Evolutionary conservation across 257 asterid genomes (phyloP).

Genomic region (Nicotiana obtusifolia): DNA sequence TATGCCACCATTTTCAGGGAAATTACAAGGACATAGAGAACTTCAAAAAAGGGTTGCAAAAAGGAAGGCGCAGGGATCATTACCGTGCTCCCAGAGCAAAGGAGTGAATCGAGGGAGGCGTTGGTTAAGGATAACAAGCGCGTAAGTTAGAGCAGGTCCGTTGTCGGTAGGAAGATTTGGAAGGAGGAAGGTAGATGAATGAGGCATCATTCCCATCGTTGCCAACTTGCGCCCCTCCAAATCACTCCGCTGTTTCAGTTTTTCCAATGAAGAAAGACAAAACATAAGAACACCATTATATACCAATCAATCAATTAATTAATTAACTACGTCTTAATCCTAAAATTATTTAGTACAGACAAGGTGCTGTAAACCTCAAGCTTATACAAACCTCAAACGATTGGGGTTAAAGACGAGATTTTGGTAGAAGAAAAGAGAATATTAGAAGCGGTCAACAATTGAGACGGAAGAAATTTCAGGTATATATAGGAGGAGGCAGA

Average conservation of each 20-base stretch:
- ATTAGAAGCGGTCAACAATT: too few species aligned
- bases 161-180: conserved; percentile 33
- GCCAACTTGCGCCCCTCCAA: not conserved
- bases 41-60: not conserved
- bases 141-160: conserved; percentile 42
- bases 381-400: too few species aligned
- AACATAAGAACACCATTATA: too few species aligned
- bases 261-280: too few species aligned
- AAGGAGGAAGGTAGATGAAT: conserved; percentile 70
- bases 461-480: too few species aligned
- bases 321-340: too few species aligned
- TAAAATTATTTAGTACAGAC: too few species aligned
- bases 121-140: conserved; percentile 72
- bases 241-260: too few species aligned
- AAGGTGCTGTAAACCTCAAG: too few species aligned
- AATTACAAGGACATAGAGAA: not conserved
- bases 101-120: conserved; percentile 74
- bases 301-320: not conserved
- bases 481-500: too few species aligned
- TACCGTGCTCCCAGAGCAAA: conserved; percentile 82
- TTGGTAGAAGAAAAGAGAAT: too few species aligned
- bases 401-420: too few species aligned
- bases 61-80: not conserved
- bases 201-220: conserved; percentile 56
- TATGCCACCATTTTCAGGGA: conserved; percentile 13